Evolutionary conservation across 371 early-diverging fungal species (phyloP).

Genomic region (Lichtheimia hyalospora): DNA sequence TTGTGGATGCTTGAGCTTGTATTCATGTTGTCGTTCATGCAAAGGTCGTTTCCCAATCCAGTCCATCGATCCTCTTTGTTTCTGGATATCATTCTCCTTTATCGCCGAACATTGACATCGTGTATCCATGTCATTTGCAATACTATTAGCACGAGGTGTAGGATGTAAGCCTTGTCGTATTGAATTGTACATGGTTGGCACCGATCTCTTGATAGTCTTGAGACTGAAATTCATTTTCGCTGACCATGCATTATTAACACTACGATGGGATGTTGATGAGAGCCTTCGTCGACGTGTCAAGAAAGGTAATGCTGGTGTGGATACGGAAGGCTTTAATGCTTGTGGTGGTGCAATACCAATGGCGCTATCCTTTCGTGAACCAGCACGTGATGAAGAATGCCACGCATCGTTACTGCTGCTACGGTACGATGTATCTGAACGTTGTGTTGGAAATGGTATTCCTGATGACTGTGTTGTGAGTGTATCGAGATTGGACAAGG

Average conservation of each 20-base stretch:
- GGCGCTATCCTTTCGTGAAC: constrained; percentile 35
- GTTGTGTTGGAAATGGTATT: background rate
- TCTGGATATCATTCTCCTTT: background rate
- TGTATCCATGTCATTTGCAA: background rate
- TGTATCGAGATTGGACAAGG: background rate
- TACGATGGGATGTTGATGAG: constrained; percentile 24
- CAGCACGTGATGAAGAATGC: background rate
- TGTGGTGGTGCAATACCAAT: constrained; percentile 17
- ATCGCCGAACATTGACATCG: background rate
- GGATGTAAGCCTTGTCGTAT: constrained; percentile 19
- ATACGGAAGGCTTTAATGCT: constrained; percentile 17
- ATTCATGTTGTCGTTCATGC: background rate
- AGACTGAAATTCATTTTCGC: constrained; percentile 30
- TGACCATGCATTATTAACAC: constrained; percentile 34
- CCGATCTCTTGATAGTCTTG: constrained; percentile 30
- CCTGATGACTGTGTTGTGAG: background rate
- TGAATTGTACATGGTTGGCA: constrained; percentile 31
- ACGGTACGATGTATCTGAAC: background rate
- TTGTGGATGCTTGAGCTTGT: background rate
- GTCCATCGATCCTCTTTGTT: too few species aligned
- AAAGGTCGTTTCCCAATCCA: background rate
- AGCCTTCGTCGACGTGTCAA: constrained; percentile 21
- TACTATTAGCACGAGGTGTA: too few species aligned
- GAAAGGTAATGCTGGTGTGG: constrained; percentile 21
- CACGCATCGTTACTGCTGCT: background rate